phyloP scores from a whole-genome alignment of 371 early-diverging fungal species.

The Apophysomyces variabilis region DNA sequence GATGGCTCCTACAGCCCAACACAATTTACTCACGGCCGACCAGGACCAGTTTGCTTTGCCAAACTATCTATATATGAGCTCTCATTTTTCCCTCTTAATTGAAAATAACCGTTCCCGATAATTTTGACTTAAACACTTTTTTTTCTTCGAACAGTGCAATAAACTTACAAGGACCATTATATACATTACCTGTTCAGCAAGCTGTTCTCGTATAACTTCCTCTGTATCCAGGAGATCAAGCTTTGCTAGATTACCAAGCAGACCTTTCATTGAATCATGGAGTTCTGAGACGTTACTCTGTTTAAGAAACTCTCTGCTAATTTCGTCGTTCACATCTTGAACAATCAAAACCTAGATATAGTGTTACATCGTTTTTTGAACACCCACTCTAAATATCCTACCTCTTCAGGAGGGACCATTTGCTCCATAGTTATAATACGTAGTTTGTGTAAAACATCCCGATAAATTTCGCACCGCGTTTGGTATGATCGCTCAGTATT shows the following conservation, averaged over 20 bases:
- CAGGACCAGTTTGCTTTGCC: constrained; percentile 73
- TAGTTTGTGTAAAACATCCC: constrained; percentile 67
- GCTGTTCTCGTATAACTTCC: constrained; percentile 87
- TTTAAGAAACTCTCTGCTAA: constrained; percentile 94
- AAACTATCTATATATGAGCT: constrained; percentile 70
- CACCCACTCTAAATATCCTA: constrained; percentile 68
- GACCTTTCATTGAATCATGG: constrained; percentile 97
- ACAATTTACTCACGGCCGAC: constrained; percentile 91
- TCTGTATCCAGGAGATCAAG: constrained; percentile 91
- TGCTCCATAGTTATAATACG: constrained; percentile 91
- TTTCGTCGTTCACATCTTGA: constrained; percentile 99
- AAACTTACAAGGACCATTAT: no score
- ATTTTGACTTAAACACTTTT: no score
- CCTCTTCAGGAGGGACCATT: constrained; percentile 97
- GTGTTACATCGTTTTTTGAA: constrained; percentile 28
- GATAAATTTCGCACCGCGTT: background rate
- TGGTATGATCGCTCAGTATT: no score
- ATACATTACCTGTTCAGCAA: constrained; percentile 30
- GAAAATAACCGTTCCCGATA: background rate
- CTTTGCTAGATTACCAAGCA: constrained; percentile 92
- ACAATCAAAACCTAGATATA: constrained; percentile 75
- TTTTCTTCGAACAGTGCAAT: no score
- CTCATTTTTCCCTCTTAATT: background rate
- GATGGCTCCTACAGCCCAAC: constrained; percentile 98
- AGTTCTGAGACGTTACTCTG: constrained; percentile 96